A percentile compares a stretch with the other conserved stretches of the same genome.
phyloP scores from a whole-genome alignment of 169 alveolate species.

The Plasmodium vivax region DNA sequence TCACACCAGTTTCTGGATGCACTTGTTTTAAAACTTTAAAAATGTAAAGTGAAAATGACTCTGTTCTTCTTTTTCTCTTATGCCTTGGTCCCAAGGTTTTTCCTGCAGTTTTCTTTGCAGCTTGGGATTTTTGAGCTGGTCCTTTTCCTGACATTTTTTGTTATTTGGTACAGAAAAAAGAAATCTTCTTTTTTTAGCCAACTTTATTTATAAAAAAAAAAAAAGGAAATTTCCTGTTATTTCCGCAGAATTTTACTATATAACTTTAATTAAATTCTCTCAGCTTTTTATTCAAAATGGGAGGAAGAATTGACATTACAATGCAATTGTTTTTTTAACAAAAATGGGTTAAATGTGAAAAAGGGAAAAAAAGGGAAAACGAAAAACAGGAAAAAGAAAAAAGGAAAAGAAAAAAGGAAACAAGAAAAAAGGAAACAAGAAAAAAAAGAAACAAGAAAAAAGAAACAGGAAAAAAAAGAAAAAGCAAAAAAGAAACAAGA shows the following conservation, averaged over 20 bases:
- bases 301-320: conserved; percentile 2
- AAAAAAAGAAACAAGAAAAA: neutral
- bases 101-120: conserved; percentile 92
- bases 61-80: conserved; percentile 94
- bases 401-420: neutral
- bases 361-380: neutral
- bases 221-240: conserved; percentile 12
- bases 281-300: conserved; percentile 39
- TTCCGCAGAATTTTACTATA: conserved; percentile 18
- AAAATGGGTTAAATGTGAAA: conserved; percentile 10
- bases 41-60: conserved; percentile 97
- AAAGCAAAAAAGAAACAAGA: neutral
- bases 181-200: neutral
- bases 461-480: neutral
- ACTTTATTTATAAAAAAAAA: neutral
- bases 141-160: conserved; percentile 90
- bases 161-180: conserved; percentile 38
- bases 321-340: conserved; percentile 11
- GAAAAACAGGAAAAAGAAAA: neutral
- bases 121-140: conserved; percentile 90
- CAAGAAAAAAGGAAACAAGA: neutral
- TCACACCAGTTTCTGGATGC: conserved; percentile 98
- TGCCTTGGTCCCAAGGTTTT: conserved; percentile 91
- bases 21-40: conserved; percentile 99
- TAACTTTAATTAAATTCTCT: conserved; percentile 14